Evolutionary conservation across 805 yeast species (phyloP), one percentile per base, ranked within the genome.

Genomic region (Cyberlindnera euphorbiae): DNA sequence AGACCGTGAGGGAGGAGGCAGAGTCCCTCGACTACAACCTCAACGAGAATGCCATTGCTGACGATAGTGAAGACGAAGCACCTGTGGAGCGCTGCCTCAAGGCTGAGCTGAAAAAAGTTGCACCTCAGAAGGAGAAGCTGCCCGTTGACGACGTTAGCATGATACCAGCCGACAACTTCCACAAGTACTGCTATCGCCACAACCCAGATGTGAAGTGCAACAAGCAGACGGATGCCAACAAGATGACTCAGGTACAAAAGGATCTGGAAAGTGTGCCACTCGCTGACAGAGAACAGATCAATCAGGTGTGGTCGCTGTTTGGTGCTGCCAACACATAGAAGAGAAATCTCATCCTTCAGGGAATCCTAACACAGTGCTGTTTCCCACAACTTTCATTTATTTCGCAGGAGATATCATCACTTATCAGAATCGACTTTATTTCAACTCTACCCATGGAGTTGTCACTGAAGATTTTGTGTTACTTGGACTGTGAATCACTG

Each of bases 311-410:
- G 93, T 77, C 87, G 5, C 73, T 80, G 8, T 90, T 87, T 59
- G 72, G 79, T 35, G 85, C 82, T 29, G 83, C 90, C 17, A 85
- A 82, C 5, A 62, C 69, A 26, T 74, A 70, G 29, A 85, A 82
- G 53, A 67, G 97, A 36, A 73, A 76, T 33, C 64, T 90, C 29
- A 84, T 90, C 1, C 62, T 93, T 33, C 82, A 83, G 55, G 97
- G 97, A 1, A 62, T 93, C 24, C 63, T 93, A 29, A 69, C 86
- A 5, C 95, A 87, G 57, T 87, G 97, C 59, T 93, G 98, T 52
- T 89, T 87, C 63, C 97, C 97, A 2, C 96, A 89, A 55, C 67
- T 93, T 15, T 85, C 95, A n/a, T 77, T 79, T 41, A 75, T 90
- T 4, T 75, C 94, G 1, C 79, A 82, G 46, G 90, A 87, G 53